phyloP scores from a whole-genome alignment of 1,139 yeast genomes.

The Pichia sorboxylosa region DNA sequence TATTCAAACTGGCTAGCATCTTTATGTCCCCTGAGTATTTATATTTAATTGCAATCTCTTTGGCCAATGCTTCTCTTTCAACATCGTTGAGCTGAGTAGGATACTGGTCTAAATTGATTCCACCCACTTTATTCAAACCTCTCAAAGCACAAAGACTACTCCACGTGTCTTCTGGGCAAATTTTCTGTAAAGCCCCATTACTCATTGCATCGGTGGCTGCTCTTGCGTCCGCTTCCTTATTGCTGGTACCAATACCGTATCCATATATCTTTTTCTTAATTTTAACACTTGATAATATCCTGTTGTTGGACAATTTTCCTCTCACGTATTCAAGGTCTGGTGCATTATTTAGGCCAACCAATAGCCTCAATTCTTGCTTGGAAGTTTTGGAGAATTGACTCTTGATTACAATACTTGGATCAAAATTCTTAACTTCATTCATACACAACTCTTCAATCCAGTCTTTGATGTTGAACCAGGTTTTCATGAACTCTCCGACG shows the following conservation, averaged over 20 bases:
- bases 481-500: slow-evolving; percentile 36
- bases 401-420: slow-evolving; percentile 30
- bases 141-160: slow-evolving; percentile 7
- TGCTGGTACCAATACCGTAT: slow-evolving; percentile 46
- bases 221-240: slow-evolving; percentile 54
- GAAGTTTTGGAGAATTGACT: slow-evolving; percentile 44
- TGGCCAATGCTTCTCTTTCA: slow-evolving; percentile 7
- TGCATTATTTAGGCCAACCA: slow-evolving; percentile 61
- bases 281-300: slow-evolving; percentile 37
- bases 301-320: slow-evolving; percentile 29
- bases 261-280: slow-evolving; percentile 42
- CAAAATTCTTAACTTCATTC: slow-evolving; percentile 26
- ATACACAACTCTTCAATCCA: slow-evolving; percentile 52
- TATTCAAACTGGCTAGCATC: slow-evolving; percentile 9
- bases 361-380: slow-evolving; percentile 64
- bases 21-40: slow-evolving; percentile 9
- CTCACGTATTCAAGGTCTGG: slow-evolving; percentile 49
- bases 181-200: slow-evolving; percentile 25
- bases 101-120: slow-evolving; percentile 8
- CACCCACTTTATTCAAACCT: slow-evolving; percentile 10
- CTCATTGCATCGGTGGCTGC: slow-evolving; percentile 62
- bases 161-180: slow-evolving; percentile 11
- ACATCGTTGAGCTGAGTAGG: slow-evolving; percentile 1
- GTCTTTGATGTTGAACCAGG: slow-evolving; percentile 34
- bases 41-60: slow-evolving; percentile 9